These are phyloP conservation scores for Nicotiana noctiflora DNA, from an alignment of 257 asterid species.

Conservation along the genomic window DNA sequence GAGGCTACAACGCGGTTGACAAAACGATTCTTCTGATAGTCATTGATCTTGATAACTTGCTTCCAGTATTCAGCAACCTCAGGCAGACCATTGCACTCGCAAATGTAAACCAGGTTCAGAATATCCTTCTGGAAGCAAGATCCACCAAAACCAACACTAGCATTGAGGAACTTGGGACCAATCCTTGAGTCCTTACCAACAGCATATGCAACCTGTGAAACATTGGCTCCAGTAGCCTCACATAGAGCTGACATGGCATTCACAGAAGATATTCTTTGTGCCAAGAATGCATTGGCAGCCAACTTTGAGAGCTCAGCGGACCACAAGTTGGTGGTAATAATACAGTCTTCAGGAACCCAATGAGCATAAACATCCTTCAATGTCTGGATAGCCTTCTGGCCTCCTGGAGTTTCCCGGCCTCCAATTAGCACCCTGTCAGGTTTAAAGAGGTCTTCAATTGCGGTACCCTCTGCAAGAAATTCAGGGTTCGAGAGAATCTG, in stretches of 20 bases:
- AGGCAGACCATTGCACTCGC: constrained; percentile 85
- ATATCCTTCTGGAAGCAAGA: constrained; percentile 94
- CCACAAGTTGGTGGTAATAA: constrained; percentile 77
- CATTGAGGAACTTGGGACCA: constrained; percentile 76
- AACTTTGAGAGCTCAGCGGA: constrained; percentile 93
- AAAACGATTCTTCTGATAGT: constrained; percentile 72
- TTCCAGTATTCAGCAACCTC: constrained; percentile 91
- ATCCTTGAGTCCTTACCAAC: constrained; percentile 76
- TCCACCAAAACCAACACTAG: constrained; percentile 88
- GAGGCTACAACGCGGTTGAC: constrained; percentile 72
- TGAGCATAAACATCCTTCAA: constrained; percentile 69
- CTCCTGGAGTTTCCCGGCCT: constrained; percentile 85
- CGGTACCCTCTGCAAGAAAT: constrained; percentile 86
- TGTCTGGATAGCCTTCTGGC: constrained; percentile 60
- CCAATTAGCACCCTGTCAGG: constrained; percentile 91
- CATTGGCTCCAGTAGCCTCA: constrained; percentile 87
- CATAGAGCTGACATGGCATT: constrained; percentile 91
- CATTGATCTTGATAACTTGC: constrained; percentile 81
- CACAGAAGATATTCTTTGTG: constrained; percentile 90
- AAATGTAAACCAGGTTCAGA: constrained; percentile 71
- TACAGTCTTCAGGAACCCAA: constrained; percentile 74
- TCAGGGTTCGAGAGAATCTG: constrained; percentile 86
- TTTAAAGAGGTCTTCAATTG: constrained; percentile 63
- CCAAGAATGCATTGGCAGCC: constrained; percentile 90
- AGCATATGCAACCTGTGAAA: constrained; percentile 62